Percentiles rank a stretch among this genome's conserved stretches.
phyloP scores from a whole-genome alignment of 257 asterid genomes.

The Cruciata laevipes region DNA sequence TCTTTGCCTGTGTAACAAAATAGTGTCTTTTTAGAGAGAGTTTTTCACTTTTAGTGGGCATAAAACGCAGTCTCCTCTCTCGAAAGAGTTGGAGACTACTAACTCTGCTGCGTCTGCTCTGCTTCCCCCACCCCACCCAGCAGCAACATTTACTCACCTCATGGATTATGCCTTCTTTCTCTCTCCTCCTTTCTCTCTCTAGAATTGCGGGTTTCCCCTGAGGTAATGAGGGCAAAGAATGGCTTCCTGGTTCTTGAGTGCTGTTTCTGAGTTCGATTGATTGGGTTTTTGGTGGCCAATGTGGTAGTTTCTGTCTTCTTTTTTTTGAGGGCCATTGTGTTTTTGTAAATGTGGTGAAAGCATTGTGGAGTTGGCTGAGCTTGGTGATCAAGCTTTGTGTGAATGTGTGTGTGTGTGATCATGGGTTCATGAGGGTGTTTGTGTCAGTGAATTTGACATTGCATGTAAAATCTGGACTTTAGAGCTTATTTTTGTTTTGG shows the following conservation, averaged over 20 bases:
- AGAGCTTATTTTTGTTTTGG: not conserved
- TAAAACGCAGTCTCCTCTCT: conserved; percentile 1
- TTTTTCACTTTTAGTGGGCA: not conserved
- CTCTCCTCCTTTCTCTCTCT: not conserved
- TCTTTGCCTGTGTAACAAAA: not conserved
- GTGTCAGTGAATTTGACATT: not conserved
- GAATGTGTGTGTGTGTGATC: not conserved
- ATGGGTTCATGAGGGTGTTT: too few relatives aligned
- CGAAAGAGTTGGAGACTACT: not conserved
- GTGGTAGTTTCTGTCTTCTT: not conserved
- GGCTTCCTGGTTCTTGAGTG: not conserved
- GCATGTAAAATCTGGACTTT: conserved; percentile 8
- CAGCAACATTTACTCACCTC: not conserved
- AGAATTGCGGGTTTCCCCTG: not conserved
- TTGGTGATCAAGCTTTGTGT: conserved; percentile 15
- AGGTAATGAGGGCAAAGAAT: not conserved
- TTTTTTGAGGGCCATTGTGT: not conserved
- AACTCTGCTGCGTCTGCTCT: conserved; percentile 13
- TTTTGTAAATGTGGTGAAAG: not conserved
- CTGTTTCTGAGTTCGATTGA: not conserved
- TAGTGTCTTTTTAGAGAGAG: not conserved
- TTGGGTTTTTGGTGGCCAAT: conserved; percentile 10
- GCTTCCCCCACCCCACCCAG: not conserved
- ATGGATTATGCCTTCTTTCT: not conserved
- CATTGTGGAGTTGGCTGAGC: not conserved